Conservation (phyloP, 176 grass and related monocot species). For the Musa itinerans region DNA sequence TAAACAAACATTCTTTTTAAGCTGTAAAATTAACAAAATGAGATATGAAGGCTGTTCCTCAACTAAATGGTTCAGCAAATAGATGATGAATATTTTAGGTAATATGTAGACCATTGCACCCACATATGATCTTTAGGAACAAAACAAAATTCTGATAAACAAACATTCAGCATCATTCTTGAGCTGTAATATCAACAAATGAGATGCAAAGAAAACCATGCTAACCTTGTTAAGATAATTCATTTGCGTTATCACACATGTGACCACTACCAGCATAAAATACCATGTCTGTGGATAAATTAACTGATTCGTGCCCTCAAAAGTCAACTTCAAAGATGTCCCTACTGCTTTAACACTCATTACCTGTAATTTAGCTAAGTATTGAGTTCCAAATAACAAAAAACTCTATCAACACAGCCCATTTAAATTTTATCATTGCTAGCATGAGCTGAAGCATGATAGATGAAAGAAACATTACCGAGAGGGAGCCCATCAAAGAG, state of each 20-base stretch:
- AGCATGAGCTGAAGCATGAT: not conserved
- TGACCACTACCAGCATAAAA: conserved; percentile 82
- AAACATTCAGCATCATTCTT: not conserved
- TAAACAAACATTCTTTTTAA: not conserved
- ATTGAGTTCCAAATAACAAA: not conserved
- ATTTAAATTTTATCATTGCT: not conserved
- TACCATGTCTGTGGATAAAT: conserved; percentile 90
- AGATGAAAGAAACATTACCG: conserved; percentile 42
- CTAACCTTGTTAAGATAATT: conserved; percentile 98
- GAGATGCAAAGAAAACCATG: conserved; percentile 5
- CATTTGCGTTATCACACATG: conserved; percentile 89
- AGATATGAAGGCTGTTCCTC: not conserved
- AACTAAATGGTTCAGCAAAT: too few species aligned
- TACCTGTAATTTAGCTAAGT: conserved; percentile 37
- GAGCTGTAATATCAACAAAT: not conserved
- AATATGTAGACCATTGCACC: too few species aligned
- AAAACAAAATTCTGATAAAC: too few species aligned
- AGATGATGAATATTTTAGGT: too few species aligned
- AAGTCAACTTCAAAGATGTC: conserved; percentile 85
- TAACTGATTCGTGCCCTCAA: conserved; percentile 90
- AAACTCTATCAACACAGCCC: not conserved
- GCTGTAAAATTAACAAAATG: not conserved
- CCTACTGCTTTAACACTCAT: conserved; percentile 99
- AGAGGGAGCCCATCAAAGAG: conserved; percentile 98
- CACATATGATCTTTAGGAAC: too few species aligned